Evolutionary conservation across 2,329 filamentous ascomycete genomes (phyloP).

Genomic region (Arthroderma sp.): DNA sequence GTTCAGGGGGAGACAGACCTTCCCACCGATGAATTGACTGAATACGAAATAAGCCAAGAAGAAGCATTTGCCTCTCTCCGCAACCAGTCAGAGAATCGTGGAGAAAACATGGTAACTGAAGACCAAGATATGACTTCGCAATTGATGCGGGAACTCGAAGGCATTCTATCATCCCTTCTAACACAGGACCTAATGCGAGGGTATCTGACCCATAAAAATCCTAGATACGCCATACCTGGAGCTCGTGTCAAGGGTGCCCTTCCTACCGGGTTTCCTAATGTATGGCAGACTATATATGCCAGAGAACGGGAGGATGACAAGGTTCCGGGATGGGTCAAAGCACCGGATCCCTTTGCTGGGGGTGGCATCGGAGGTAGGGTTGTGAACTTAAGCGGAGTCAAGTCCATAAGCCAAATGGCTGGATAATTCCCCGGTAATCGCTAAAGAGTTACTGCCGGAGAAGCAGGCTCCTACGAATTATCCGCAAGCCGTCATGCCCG

Average conservation of each 20-base stretch:
- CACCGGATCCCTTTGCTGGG: slow-evolving; percentile 14
- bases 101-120: slow-evolving; percentile 5
- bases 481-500: too few species aligned
- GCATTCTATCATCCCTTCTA: slow-evolving; percentile 60
- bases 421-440: not conserved
- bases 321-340: slow-evolving; percentile 63
- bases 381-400: slow-evolving; percentile 44
- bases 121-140: slow-evolving; percentile 24
- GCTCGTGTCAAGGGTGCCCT: slow-evolving; percentile 35
- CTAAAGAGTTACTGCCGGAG: not conserved
- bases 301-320: slow-evolving; percentile 48
- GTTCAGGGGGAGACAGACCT: slow-evolving; percentile 5
- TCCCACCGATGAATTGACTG: slow-evolving; percentile 1
- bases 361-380: slow-evolving; percentile 37
- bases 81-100: not conserved
- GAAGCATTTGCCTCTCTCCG: slow-evolving; percentile 1
- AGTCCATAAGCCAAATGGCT: slow-evolving; percentile 30
- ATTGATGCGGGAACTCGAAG: slow-evolving; percentile 55
- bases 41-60: slow-evolving; percentile 1
- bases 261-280: slow-evolving; percentile 51
- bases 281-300: slow-evolving; percentile 55
- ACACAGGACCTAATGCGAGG: slow-evolving; percentile 71
- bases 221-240: slow-evolving; percentile 70
- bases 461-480: too few species aligned
- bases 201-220: slow-evolving; percentile 65